Evolutionary conservation across 192 early-diverging fungal genomes (phyloP).

Genomic region (Phlyctochytrium arcticum): DNA sequence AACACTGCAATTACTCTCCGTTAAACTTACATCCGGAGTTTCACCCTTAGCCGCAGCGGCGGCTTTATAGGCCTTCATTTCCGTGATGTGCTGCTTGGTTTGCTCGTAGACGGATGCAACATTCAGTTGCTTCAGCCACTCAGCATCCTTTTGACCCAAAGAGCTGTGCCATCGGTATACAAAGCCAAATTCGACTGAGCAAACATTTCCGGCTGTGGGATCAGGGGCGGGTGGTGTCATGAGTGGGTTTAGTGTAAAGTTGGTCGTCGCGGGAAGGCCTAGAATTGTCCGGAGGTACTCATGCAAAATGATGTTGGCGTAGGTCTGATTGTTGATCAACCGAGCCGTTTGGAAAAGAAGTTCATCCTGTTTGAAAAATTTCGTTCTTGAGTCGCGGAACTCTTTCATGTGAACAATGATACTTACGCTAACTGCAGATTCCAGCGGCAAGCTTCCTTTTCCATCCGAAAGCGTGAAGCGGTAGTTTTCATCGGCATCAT

Average conservation of each 20-base stretch:
- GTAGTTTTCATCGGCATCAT: conserved; percentile 38
- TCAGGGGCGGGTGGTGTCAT: conserved; percentile 16
- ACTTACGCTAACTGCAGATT: too few species aligned
- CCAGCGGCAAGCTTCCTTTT: conserved; percentile 1
- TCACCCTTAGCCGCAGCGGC: not conserved
- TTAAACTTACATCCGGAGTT: not conserved
- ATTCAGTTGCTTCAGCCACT: conserved; percentile 26
- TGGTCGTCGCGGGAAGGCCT: conserved; percentile 26
- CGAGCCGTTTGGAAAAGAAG: conserved; percentile 49
- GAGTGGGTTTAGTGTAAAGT: conserved; percentile 38
- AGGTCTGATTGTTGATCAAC: conserved; percentile 43
- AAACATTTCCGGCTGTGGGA: conserved; percentile 35
- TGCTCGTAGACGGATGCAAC: not conserved
- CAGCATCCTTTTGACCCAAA: conserved; percentile 34
- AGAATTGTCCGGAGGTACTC: conserved; percentile 49
- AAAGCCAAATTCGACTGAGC: conserved; percentile 41
- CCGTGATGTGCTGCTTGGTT: not conserved
- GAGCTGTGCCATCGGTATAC: conserved; percentile 48
- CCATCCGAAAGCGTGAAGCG: conserved; percentile 30
- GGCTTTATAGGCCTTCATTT: not conserved
- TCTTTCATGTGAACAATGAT: too few species aligned
- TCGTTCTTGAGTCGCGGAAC: not conserved
- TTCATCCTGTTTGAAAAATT: conserved; percentile 26
- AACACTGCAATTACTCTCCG: too few species aligned
- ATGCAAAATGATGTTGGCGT: conserved; percentile 40